Conservation (phyloP, 1,284 basidiomycete genomes). For the Puccinia horiana region DNA sequence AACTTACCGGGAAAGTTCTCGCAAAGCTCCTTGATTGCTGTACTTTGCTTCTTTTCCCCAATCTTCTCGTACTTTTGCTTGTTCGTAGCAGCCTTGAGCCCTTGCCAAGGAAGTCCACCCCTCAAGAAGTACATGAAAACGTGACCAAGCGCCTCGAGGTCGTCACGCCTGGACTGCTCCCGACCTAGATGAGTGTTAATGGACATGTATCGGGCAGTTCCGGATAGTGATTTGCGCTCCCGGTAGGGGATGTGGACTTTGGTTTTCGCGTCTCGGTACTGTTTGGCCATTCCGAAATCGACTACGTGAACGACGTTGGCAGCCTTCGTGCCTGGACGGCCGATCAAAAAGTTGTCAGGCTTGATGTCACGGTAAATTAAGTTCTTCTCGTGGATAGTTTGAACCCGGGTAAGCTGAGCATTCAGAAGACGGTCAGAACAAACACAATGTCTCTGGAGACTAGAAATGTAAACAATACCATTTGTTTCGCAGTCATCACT, state of each 20-base stretch:
- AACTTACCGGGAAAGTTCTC: constrained; percentile 83
- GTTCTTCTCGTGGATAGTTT: constrained; percentile 95
- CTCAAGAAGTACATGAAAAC: constrained; percentile 98
- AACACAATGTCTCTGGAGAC: not conserved
- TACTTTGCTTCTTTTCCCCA: constrained; percentile 97
- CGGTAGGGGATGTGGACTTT: constrained; percentile 96
- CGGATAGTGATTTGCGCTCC: constrained; percentile 85
- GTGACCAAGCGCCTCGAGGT: constrained; percentile 90
- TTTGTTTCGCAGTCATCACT: constrained; percentile 93
- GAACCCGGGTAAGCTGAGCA: constrained; percentile 77
- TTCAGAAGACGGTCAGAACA: too few species aligned
- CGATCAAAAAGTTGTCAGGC: constrained; percentile 94
- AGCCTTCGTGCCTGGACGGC: constrained; percentile 81
- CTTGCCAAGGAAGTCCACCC: constrained; percentile 89
- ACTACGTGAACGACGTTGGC: constrained; percentile 82
- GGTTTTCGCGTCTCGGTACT: constrained; percentile 93
- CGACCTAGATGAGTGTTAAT: constrained; percentile 94
- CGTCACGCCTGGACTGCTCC: constrained; percentile 91
- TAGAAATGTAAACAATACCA: constrained; percentile 70
- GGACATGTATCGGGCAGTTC: constrained; percentile 92
- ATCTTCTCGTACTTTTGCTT: constrained; percentile 99
- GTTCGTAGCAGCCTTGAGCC: constrained; percentile 92
- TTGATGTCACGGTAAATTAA: constrained; percentile 97
- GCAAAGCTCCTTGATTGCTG: constrained; percentile 88
- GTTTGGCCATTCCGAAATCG: constrained; percentile 97